Evolutionary conservation across 805 yeast genomes (phyloP), one percentile per base, ranked within the genome.

Genomic region (Ogataea polymorpha): DNA sequence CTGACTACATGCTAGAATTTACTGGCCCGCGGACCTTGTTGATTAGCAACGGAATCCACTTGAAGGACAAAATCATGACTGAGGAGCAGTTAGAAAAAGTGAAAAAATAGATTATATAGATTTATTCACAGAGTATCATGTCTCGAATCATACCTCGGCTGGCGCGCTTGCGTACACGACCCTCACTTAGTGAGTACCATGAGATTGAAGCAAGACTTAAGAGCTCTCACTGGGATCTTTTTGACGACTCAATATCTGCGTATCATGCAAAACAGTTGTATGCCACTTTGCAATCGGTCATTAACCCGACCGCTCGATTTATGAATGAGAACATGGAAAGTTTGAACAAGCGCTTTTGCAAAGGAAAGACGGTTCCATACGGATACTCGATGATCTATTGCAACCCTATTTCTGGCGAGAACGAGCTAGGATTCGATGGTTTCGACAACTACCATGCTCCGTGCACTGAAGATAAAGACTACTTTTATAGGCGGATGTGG

Each of bases 401-500:
- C 60, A 84, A 82, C 52, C 89, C 87, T 17, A 52, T 66, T 4
- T 63, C 75, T 26, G 59, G 62, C 27, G 81, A 75, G 39, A 34
- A 49, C 0, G 61, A 62, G 3, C 56, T 87, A 14, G 80, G 83
- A 2, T 35, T 50, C 2, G 97, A 89, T 60, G 96, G 96, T 1
- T 89, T 87, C 61, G 95, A 85, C 49, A 71, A 80, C 33, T 77
- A 83, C 50, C 93, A 85, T 44, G 78, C 89, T 0, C 95, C 95
- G 0, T 53, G 61, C 1, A 43, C 48, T 3, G 45, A 41, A 0
- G 23, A 36, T 4, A 35, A 26, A 5, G 51, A 59, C 23, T 62
- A 63, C 15, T 83, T 73, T 52, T 63, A 60, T 23, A 63, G 91
- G 45, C 67, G 96, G 17, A 72, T 90, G 77, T 89, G 96, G 96